Evolutionary conservation across 805 yeast genomes (phyloP).

Genomic region (Nematodospora valgi): DNA sequence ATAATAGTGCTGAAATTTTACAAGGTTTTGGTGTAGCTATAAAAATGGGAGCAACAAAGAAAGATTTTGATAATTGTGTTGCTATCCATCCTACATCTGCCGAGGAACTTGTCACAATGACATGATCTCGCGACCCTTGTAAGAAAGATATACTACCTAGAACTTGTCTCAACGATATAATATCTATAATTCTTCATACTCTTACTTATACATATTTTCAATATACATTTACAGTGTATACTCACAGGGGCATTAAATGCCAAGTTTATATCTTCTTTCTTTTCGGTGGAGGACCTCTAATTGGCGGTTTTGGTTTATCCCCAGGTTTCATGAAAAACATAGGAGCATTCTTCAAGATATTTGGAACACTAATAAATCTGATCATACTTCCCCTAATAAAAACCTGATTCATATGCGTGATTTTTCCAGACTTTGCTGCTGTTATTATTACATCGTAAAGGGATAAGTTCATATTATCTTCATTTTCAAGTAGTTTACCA

Average conservation of each 20-base stretch:
- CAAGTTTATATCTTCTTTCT: conserved; percentile 11
- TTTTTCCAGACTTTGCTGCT: conserved; percentile 61
- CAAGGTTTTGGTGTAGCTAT: conserved; percentile 99
- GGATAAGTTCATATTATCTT: conserved; percentile 94
- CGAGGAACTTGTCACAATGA: conserved; percentile 91
- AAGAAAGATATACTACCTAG: too few species aligned
- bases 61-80: conserved; percentile 90
- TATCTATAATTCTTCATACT: too few species aligned
- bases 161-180: conserved; percentile 16
- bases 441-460: conserved; percentile 79
- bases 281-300: conserved; percentile 56
- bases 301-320: conserved; percentile 68
- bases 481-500: conserved; percentile 82
- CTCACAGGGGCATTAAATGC: background rate
- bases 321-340: conserved; percentile 62
- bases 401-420: conserved; percentile 75
- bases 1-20: conserved; percentile 82
- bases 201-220: too few species aligned
- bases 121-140: conserved; percentile 11
- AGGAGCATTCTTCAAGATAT: conserved; percentile 84
- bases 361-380: conserved; percentile 82
- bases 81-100: conserved; percentile 99
- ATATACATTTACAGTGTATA: background rate
- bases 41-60: conserved; percentile 98
- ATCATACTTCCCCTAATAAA: conserved; percentile 91